A percentile compares a stretch with the other conserved stretches of the same genome.
Evolutionary conservation across 345 rosid genomes (phyloP).

Genomic region (Cardamine resedifolia): DNA sequence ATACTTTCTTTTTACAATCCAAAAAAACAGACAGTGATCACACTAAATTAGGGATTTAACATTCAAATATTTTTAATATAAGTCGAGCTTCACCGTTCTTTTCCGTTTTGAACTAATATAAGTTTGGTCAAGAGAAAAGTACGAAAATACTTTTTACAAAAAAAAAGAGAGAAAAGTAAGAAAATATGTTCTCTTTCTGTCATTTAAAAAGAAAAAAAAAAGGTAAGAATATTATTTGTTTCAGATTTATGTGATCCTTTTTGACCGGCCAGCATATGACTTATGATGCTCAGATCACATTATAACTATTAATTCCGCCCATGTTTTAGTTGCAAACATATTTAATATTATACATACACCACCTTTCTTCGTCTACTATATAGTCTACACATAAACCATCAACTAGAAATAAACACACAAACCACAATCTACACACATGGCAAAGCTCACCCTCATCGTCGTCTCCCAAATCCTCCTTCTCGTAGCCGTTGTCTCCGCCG

Average conservation of each 20-base stretch:
- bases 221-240: not conserved
- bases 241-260: not conserved
- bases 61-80: no score
- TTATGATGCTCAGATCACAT: not conserved
- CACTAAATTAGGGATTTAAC: not conserved
- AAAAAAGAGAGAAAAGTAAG: no score
- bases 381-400: not conserved
- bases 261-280: not conserved
- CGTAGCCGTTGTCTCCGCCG: constrained; percentile 5
- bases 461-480: constrained; percentile 19
- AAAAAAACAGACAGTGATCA: not conserved
- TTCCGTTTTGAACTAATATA: not conserved
- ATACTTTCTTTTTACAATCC: no score
- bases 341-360: not conserved
- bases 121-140: no score
- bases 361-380: not conserved
- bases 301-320: not conserved
- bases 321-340: not conserved
- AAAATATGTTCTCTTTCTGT: no score
- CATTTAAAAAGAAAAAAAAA: no score
- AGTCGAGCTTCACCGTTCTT: not conserved
- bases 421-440: constrained; percentile 19
- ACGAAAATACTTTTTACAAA: no score
- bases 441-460: constrained; percentile 32
- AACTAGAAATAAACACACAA: not conserved